A percentile compares a stretch with the other conserved stretches of the same genome.
phyloP scores from a whole-genome alignment of 2,329 filamentous ascomycete genomes.

The Paecilomyces sp. region DNA sequence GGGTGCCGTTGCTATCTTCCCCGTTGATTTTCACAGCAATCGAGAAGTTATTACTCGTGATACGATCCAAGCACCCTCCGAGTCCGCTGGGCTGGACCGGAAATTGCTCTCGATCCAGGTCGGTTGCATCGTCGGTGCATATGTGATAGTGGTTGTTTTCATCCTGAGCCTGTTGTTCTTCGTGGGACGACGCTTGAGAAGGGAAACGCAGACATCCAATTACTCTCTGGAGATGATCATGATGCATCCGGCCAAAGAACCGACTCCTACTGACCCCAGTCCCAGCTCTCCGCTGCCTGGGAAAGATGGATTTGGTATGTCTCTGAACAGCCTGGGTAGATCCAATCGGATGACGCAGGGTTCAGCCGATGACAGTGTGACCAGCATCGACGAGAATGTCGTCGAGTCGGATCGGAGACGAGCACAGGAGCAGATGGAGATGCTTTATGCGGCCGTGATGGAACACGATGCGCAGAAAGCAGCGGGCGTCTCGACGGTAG shows the following conservation, averaged over 20 bases:
- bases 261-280: slow-evolving; percentile 24
- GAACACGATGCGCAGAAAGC: slow-evolving; percentile 63
- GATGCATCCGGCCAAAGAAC: slow-evolving; percentile 29
- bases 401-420: slow-evolving; percentile 67
- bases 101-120: slow-evolving; percentile 72
- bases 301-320: slow-evolving; percentile 27
- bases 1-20: slow-evolving; percentile 8
- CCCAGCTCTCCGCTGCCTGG: slow-evolving; percentile 30
- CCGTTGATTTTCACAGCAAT: slow-evolving; percentile 13
- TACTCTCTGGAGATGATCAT: slow-evolving; percentile 50
- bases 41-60: slow-evolving; percentile 44
- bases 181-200: slow-evolving; percentile 51
- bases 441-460: slow-evolving; percentile 87
- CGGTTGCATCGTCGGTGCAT: slow-evolving; percentile 74
- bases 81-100: slow-evolving; percentile 52
- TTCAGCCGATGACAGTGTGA: slow-evolving; percentile 55
- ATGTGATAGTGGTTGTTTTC: slow-evolving; percentile 68
- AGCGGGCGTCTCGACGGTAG: slow-evolving; percentile 13
- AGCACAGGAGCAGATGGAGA: slow-evolving; percentile 76
- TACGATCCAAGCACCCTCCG: slow-evolving; percentile 54
- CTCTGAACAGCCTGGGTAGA: slow-evolving; percentile 30
- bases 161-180: slow-evolving; percentile 61
- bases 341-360: slow-evolving; percentile 24
- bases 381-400: slow-evolving; percentile 68
- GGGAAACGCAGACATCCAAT: slow-evolving; percentile 46